Conservation (phyloP, 495 filamentous ascomycete genomes). For the Neurospora sp. region DNA sequence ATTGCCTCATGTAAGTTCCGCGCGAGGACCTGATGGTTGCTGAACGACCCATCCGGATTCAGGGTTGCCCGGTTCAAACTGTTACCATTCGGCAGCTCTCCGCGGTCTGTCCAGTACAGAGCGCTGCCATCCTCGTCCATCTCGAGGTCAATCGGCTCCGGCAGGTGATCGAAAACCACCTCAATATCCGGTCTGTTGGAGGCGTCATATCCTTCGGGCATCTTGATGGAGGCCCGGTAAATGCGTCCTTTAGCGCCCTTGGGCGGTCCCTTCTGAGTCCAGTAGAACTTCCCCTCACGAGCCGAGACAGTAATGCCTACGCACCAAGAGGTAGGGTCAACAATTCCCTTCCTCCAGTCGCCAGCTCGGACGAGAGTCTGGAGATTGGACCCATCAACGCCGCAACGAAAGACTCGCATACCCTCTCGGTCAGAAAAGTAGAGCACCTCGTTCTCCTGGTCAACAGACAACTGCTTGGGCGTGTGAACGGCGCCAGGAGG, state of each 20-base stretch:
- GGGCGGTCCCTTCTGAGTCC: conserved; percentile 46
- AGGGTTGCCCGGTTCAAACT: conserved; percentile 29
- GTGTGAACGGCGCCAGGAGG: conserved; percentile 35
- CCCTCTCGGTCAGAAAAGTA: conserved; percentile 51
- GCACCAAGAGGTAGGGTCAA: conserved; percentile 38
- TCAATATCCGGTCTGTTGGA: conserved; percentile 29
- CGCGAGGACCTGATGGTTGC: conserved; percentile 13
- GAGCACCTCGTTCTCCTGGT: conserved; percentile 18
- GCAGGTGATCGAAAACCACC: conserved; percentile 30
- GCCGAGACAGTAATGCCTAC: conserved; percentile 40
- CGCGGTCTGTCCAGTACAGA: conserved; percentile 49
- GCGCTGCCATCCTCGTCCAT: conserved; percentile 28
- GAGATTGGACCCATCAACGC: conserved; percentile 36
- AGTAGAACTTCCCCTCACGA: conserved; percentile 36
- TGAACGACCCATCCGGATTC: conserved; percentile 5
- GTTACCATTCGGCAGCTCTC: conserved; percentile 40
- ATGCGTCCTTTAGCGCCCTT: conserved; percentile 39
- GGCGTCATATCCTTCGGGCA: conserved; percentile 18
- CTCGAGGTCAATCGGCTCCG: conserved; percentile 47
- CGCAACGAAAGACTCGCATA: conserved; percentile 33
- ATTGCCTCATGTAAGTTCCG: conserved; percentile 41
- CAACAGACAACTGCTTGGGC: conserved; percentile 41
- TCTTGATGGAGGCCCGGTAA: conserved; percentile 28
- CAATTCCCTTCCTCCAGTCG: conserved; percentile 8
- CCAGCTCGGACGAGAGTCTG: conserved; percentile 33